Evolutionary conservation across 371 early-diverging fungal genomes (phyloP), one percentile per base, ranked within the genome.

Genomic region (Mortierella sp.): DNA sequence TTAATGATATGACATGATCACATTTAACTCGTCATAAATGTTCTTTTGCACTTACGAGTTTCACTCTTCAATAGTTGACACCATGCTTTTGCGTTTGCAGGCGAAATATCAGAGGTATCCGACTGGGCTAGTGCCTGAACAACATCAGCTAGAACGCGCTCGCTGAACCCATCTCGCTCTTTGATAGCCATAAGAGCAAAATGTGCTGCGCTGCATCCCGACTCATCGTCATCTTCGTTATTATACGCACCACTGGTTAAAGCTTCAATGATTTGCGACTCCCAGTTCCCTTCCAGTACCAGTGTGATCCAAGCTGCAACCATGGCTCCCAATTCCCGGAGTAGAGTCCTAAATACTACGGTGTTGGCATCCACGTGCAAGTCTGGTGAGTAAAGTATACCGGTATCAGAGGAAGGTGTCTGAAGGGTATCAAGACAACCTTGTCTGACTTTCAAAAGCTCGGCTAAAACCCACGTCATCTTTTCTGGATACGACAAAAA

Each of bases 401-500:
- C 71, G 19, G 60, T 35, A 35, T 82, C 70, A 2, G 66, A 63
- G 2, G 82, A 76, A 8, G 73, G 82, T 23, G 72, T 61, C 29
- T 76, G 70, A 37, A 82, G 67, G 2, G 73, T 32, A 35, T 82
- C 76, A 17, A 76, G 65, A 75, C 84, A 66, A 70, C 75, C 61
- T 64, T 75, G 42, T 64, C 76, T 69, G n/a, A 76, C 70, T 54
- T 85, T 61, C 76, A 85, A 78, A 8, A 89, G 61, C 28, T 83
- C 84, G 10, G 61, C 75, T 66, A 87, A 68, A 8, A 87, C 54
- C 87, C 86, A 85, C 2, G 67, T 82, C 63, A 76, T 75, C 59
- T 66, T 72, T 10, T 77, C 73, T 10, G 83, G 86, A 61, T 56
- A 66, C 23, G 64, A 51, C n/a, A 73, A 59, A 22, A 76, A 86